Evolutionary conservation across 768 basidiomycete genomes (phyloP).

Genomic region (Rhodotorula kratochvilovae): DNA sequence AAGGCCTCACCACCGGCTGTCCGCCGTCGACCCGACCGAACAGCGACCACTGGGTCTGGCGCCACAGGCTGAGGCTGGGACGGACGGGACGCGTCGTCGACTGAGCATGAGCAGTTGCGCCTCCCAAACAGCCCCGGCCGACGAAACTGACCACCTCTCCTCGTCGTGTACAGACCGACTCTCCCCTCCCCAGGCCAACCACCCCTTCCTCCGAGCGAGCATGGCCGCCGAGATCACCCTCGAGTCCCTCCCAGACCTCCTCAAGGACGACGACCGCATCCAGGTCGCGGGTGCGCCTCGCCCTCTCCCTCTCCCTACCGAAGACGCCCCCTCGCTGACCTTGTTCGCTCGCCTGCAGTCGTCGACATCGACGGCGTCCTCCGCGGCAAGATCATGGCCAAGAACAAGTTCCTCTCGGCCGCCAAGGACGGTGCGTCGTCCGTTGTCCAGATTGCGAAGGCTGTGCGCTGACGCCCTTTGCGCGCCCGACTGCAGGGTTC

Average conservation of each 20-base stretch:
- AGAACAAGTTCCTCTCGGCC: slow-evolving; percentile 80
- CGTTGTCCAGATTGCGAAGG: too few relatives aligned
- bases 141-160: too few relatives aligned
- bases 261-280: slow-evolving; percentile 54
- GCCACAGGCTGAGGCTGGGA: too few relatives aligned
- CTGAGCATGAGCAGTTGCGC: too few relatives aligned
- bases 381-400: slow-evolving; percentile 72
- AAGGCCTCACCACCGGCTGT: too few relatives aligned
- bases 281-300: slow-evolving; percentile 20
- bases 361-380: slow-evolving; percentile 78
- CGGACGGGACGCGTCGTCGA: too few relatives aligned
- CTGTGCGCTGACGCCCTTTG: background rate
- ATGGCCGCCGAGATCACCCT: background rate
- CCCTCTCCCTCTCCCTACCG: background rate
- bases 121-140: too few relatives aligned
- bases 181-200: background rate
- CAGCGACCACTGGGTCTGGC: too few relatives aligned
- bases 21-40: too few relatives aligned
- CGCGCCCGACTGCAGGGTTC: slow-evolving; percentile 17
- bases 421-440: slow-evolving; percentile 72
- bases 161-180: too few relatives aligned
- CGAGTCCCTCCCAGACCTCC: slow-evolving; percentile 57
- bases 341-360: slow-evolving; percentile 34
- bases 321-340: background rate
- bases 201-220: background rate